These are phyloP conservation scores for Candida anglica DNA, from an alignment of 805 yeast species.

Conservation along the genomic window DNA sequence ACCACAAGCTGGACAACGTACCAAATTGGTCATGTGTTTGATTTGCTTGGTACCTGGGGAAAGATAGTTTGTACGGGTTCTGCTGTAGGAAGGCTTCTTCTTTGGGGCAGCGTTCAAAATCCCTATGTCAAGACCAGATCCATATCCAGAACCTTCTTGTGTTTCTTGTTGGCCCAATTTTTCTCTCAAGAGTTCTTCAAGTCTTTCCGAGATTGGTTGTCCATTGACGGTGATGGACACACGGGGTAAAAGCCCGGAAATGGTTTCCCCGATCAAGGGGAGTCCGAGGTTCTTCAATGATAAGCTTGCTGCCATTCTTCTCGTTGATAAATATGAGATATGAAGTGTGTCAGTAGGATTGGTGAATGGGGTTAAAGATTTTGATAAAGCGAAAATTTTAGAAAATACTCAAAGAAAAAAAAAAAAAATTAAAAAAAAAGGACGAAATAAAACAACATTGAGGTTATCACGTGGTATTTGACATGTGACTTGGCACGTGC, in stretches of 20 bases:
- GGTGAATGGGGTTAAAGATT: too few relatives aligned
- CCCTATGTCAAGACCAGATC: conserved; percentile 3
- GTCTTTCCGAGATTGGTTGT: background rate
- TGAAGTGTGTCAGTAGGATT: too few relatives aligned
- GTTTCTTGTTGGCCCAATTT: background rate
- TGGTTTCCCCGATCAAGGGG: background rate
- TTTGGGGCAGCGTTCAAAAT: conserved; percentile 87
- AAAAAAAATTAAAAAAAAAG: too few relatives aligned
- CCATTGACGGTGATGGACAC: conserved; percentile 2
- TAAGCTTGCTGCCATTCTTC: too few relatives aligned
- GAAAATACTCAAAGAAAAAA: too few relatives aligned
- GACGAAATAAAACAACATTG: background rate
- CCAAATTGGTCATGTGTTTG: conserved; percentile 69
- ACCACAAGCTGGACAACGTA: conserved; percentile 95
- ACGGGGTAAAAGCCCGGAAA: conserved; percentile 7
- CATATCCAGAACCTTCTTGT: background rate
- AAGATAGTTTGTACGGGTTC: conserved; percentile 77
- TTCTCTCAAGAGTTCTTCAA: background rate
- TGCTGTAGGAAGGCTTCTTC: conserved; percentile 84
- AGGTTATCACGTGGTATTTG: background rate
- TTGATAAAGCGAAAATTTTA: too few relatives aligned
- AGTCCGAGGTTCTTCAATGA: background rate
- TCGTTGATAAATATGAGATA: too few relatives aligned
- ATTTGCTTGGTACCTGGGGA: conserved; percentile 82
- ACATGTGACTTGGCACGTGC: background rate